These are phyloP conservation scores for Closterium sp. DNA, from an alignment of 139 green algal genomes.

Conservation along the genomic window DNA sequence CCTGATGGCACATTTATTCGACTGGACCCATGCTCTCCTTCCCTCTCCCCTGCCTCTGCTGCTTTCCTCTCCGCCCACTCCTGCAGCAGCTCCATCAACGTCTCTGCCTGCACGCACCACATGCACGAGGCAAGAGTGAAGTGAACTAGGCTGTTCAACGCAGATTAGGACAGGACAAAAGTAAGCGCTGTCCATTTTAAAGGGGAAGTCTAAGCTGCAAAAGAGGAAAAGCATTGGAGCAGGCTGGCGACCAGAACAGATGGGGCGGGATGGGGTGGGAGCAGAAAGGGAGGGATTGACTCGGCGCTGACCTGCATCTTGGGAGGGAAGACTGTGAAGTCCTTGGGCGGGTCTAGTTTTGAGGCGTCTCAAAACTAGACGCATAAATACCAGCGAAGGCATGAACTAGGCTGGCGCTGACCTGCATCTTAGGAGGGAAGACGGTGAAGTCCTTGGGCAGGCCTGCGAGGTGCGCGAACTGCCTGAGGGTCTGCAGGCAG, in stretches of 20 bases:
- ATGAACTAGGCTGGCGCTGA: not conserved
- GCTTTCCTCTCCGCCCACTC: not conserved
- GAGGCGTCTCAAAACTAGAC: too few species aligned
- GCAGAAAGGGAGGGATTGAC: too few species aligned
- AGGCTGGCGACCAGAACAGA: not conserved
- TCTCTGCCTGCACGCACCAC: not conserved
- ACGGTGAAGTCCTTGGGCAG: conserved; percentile 10
- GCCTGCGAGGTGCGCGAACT: not conserved
- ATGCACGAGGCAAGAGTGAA: too few species aligned
- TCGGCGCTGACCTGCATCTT: conserved; percentile 24
- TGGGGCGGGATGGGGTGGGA: not conserved
- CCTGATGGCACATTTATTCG: not conserved
- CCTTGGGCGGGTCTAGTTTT: not conserved
- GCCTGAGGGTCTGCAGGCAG: conserved; percentile 22
- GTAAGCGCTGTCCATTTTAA: too few species aligned
- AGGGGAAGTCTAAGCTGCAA: too few species aligned
- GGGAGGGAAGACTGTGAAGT: conserved; percentile 23
- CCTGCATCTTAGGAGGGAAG: conserved; percentile 34
- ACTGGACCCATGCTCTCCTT: not conserved
- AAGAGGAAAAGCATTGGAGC: not conserved
- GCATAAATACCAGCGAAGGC: too few species aligned
- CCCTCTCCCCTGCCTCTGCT: not conserved
- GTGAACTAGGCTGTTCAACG: too few species aligned
- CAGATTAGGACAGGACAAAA: too few species aligned
- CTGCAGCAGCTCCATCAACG: not conserved